These are phyloP conservation scores for Parsonsia alboflavescens DNA, from an alignment of 257 asterid genomes.

Conservation along the genomic window DNA sequence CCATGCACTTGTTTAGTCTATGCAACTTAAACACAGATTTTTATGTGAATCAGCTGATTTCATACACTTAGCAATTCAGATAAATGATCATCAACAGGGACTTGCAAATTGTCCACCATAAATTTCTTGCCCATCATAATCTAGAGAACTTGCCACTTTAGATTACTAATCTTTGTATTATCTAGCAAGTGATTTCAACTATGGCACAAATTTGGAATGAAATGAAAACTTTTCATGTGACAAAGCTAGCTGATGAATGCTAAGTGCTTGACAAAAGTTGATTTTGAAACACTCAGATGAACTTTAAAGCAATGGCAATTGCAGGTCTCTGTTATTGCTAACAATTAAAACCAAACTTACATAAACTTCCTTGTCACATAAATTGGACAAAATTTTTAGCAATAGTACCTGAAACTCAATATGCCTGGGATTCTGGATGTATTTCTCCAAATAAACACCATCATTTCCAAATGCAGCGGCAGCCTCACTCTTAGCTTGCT, in stretches of 20 bases:
- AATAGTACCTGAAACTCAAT: constrained; percentile 56
- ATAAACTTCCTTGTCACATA: background rate
- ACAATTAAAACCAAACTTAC: background rate
- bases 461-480: constrained; percentile 99
- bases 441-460: constrained; percentile 96
- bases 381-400: background rate
- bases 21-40: background rate
- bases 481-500: constrained; percentile 87
- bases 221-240: background rate
- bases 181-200: background rate
- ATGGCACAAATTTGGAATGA: constrained; percentile 1
- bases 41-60: background rate
- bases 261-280: background rate
- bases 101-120: background rate
- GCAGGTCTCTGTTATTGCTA: background rate
- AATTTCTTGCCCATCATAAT: background rate
- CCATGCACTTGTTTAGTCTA: background rate
- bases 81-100: background rate
- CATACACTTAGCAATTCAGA: background rate
- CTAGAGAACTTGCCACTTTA: background rate
- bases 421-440: constrained; percentile 90
- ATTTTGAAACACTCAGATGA: background rate
- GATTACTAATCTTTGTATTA: background rate
- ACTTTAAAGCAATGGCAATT: background rate
- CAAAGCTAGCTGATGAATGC: background rate